phyloP scores from a whole-genome alignment of 306 rosid species.

The Pterocarpus santalinus region DNA sequence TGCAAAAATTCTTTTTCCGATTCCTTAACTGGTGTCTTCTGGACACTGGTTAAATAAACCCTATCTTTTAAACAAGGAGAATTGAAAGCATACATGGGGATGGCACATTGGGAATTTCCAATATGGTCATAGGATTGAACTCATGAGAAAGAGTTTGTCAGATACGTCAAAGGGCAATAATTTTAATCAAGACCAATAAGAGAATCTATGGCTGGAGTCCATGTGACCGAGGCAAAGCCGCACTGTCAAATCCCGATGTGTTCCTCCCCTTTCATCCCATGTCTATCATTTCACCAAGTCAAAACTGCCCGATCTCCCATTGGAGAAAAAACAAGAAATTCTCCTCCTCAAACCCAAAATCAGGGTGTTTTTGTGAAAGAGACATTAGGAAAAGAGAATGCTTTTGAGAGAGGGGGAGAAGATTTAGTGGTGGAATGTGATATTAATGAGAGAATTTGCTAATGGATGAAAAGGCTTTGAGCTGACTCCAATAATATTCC shows the following conservation, averaged over 20 bases:
- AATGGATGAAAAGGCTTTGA: conserved; percentile 59
- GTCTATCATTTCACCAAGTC: conserved; percentile 56
- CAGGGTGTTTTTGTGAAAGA: conserved; percentile 36
- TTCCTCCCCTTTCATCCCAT: conserved; percentile 37
- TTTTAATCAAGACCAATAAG: conserved; percentile 37
- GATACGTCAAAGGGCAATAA: conserved; percentile 47
- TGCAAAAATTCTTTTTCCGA: too few species aligned
- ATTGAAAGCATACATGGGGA: background rate
- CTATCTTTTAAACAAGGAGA: background rate
- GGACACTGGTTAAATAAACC: too few species aligned
- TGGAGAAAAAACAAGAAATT: conserved; percentile 32
- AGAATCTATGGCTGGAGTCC: conserved; percentile 42
- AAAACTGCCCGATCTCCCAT: conserved; percentile 55
- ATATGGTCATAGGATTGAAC: background rate
- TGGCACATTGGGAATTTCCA: background rate
- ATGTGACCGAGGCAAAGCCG: conserved; percentile 51
- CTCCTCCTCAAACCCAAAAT: conserved; percentile 49
- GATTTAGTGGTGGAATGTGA: conserved; percentile 55
- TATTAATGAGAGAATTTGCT: conserved; percentile 44
- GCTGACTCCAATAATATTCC: conserved; percentile 70
- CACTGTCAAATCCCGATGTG: conserved; percentile 39
- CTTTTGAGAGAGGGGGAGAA: conserved; percentile 2
- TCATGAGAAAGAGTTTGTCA: background rate
- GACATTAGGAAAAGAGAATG: background rate
- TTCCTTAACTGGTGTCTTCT: too few species aligned